phyloP scores from a whole-genome alignment of 2,329 filamentous ascomycete species.

The Graphilbum ipis-grandicollis region DNA sequence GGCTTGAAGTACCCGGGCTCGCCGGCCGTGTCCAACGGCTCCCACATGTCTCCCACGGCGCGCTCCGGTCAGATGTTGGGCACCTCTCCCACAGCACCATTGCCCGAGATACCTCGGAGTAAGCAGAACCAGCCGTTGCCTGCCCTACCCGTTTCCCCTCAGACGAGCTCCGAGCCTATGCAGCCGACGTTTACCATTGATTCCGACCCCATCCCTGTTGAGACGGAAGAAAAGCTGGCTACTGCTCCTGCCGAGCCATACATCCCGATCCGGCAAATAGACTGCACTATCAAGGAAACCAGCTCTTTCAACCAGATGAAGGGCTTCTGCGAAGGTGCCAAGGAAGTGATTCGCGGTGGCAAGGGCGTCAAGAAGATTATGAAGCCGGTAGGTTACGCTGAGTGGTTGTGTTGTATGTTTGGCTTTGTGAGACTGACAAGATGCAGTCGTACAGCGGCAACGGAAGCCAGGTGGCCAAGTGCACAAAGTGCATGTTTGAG shows the following conservation, averaged over 20 bases:
- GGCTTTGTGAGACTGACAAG: not conserved
- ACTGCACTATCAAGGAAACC: conserved; percentile 22
- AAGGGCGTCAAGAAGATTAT: conserved; percentile 32
- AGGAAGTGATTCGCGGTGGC: conserved; percentile 28
- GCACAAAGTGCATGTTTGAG: conserved; percentile 34
- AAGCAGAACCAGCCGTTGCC: not conserved
- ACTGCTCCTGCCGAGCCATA: not conserved
- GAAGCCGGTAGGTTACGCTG: conserved; percentile 23
- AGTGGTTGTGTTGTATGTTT: not conserved
- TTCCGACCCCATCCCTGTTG: conserved; percentile 9
- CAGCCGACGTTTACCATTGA: conserved; percentile 3
- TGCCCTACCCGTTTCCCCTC: too few species aligned
- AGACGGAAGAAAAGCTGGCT: not conserved
- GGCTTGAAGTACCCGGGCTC: not conserved
- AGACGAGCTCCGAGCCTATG: too few species aligned
- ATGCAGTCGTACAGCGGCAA: conserved; percentile 14
- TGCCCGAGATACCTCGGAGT: too few species aligned
- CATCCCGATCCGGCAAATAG: not conserved
- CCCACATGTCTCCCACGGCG: too few species aligned
- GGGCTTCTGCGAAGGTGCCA: conserved; percentile 37
- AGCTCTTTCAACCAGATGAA: conserved; percentile 36
- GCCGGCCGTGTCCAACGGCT: too few species aligned
- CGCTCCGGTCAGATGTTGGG: too few species aligned
- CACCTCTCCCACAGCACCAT: too few species aligned
- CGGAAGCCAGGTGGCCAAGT: conserved; percentile 28